Percentiles rank a stretch among this genome's conserved stretches.
Evolutionary conservation across 495 filamentous ascomycete genomes (phyloP).

Genomic region (Friedmanniomyces endolithicus): DNA sequence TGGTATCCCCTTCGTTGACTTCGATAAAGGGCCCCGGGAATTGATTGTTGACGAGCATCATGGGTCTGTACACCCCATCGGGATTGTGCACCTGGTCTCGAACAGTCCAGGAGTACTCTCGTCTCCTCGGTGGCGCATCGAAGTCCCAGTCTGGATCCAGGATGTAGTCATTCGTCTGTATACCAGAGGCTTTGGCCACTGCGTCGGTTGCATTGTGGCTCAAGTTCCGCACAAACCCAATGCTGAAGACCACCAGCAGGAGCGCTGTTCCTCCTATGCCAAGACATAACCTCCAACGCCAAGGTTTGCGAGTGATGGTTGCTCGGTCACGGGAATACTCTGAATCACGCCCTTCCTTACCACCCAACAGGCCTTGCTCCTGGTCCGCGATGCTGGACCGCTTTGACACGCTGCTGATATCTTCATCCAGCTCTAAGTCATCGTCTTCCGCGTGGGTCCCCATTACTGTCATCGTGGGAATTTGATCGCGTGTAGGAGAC

Average conservation of each 20-base stretch:
- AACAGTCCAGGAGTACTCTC: slow-evolving; percentile 40
- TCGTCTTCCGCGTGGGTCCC: not conserved
- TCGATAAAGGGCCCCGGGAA: slow-evolving; percentile 21
- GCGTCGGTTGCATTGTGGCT: not conserved
- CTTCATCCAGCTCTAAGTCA: not conserved
- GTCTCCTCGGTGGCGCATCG: slow-evolving; percentile 27
- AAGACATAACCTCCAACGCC: not conserved
- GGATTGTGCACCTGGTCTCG: slow-evolving; percentile 39
- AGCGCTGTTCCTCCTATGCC: not conserved
- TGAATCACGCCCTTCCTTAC: not conserved
- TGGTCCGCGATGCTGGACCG: not conserved
- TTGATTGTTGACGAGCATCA: slow-evolving; percentile 21
- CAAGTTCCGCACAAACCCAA: slow-evolving; percentile 6
- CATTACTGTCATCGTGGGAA: not conserved
- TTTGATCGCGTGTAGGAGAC: too few species aligned
- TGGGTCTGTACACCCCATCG: slow-evolving; percentile 37
- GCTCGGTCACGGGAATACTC: not conserved
- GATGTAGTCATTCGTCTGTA: slow-evolving; percentile 30
- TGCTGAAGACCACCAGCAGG: not conserved
- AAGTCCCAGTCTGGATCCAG: slow-evolving; percentile 39
- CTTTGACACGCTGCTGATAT: not conserved
- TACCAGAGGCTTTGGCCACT: not conserved
- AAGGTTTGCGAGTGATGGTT: not conserved
- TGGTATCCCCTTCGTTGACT: slow-evolving; percentile 21
- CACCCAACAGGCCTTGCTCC: slow-evolving; percentile 5